Percentiles rank a stretch among this genome's conserved stretches.
Evolutionary conservation across 2,329 filamentous ascomycete genomes (phyloP).

Genomic region (Ophiostoma quercus): DNA sequence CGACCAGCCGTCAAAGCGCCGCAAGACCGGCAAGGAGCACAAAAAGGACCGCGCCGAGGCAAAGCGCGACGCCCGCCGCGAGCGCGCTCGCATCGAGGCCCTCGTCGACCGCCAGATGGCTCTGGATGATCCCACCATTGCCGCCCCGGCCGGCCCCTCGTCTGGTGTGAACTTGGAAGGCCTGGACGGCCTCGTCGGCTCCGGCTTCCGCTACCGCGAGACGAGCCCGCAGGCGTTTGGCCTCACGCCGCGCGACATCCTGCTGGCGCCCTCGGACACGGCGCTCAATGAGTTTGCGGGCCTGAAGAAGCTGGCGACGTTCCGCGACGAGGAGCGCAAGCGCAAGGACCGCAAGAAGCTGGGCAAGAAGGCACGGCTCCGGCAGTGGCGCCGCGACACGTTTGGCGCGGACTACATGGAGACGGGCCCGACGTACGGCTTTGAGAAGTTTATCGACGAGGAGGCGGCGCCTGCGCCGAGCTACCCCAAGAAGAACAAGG

Average conservation of each 20-base stretch:
- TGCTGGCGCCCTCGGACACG: conserved; percentile 77
- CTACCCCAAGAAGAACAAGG: conserved; percentile 32
- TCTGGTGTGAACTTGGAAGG: conserved; percentile 27
- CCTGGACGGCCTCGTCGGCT: conserved; percentile 14
- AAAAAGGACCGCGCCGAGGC: conserved; percentile 54
- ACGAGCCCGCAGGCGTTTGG: conserved; percentile 88
- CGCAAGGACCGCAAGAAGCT: conserved; percentile 79
- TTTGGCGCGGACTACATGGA: conserved; percentile 56
- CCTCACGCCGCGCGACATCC: conserved; percentile 81
- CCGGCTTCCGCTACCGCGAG: conserved; percentile 81
- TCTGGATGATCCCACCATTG: conserved; percentile 57
- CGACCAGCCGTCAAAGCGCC: conserved; percentile 47
- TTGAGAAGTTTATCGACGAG: conserved; percentile 37
- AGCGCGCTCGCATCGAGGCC: conserved; percentile 77
- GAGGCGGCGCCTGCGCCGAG: conserved; percentile 29
- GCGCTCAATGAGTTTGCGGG: conserved; percentile 86
- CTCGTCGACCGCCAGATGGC: conserved; percentile 78
- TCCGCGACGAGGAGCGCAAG: conserved; percentile 86
- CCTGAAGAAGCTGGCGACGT: conserved; percentile 89
- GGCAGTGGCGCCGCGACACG: conserved; percentile 71
- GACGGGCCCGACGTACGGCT: conserved; percentile 54
- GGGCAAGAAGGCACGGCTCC: conserved; percentile 84
- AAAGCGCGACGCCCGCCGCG: conserved; percentile 70
- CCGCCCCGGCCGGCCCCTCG: conserved; percentile 23
- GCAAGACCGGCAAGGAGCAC: conserved; percentile 55